These are phyloP conservation scores for Miamiensis avidus DNA, from an alignment of 169 alveolate genomes.

Conservation along the genomic window DNA sequence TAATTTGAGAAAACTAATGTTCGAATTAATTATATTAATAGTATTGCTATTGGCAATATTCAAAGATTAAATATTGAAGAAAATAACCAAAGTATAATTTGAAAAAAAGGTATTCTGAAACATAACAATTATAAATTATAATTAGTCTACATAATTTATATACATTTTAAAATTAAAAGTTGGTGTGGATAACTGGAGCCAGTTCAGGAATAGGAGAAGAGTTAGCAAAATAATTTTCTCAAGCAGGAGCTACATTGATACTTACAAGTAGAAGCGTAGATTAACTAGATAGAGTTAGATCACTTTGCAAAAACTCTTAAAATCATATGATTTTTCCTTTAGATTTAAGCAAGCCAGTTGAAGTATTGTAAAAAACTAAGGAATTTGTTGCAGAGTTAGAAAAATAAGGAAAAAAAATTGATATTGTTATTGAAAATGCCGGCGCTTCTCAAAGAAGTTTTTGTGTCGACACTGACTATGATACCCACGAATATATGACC, in stretches of 20 bases:
- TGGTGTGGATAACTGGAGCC: neutral
- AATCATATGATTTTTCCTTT: neutral
- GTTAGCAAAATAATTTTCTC: neutral
- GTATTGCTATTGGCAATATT: too few relatives aligned
- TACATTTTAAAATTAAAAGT: neutral
- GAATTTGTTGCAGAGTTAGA: neutral
- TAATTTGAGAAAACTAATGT: too few relatives aligned
- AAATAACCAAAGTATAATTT: neutral
- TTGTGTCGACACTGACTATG: neutral
- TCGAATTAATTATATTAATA: too few relatives aligned
- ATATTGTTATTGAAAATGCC: conserved; percentile 20
- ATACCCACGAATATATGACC: conserved; percentile 18
- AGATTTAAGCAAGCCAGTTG: neutral
- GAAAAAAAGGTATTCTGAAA: neutral
- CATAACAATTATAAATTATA: too few relatives aligned
- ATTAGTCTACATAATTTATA: neutral
- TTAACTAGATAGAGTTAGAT: neutral
- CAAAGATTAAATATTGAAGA: too few relatives aligned
- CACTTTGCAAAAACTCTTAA: too few relatives aligned
- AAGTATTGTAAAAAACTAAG: neutral
- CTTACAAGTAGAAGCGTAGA: neutral
- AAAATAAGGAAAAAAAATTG: neutral
- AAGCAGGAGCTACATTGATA: neutral
- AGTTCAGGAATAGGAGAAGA: neutral
- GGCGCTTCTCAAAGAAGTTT: conserved; percentile 5